These are phyloP conservation scores for Fusarium succisae DNA, from an alignment of 2,329 filamentous ascomycete species.

Conservation along the genomic window DNA sequence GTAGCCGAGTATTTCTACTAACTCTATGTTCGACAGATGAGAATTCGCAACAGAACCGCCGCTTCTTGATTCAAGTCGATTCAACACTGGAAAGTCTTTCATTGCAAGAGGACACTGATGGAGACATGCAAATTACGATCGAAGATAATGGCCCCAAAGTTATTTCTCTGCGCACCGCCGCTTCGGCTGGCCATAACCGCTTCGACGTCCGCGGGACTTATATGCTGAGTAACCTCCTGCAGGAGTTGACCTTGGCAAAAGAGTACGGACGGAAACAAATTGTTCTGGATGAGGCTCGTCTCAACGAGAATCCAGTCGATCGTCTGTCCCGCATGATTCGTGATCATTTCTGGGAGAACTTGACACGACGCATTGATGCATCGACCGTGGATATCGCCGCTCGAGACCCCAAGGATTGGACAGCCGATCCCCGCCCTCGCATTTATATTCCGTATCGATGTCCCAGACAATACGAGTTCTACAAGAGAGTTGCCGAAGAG, in stretches of 20 bases:
- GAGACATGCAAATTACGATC: slow-evolving; percentile 97
- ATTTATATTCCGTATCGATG: slow-evolving; percentile 90
- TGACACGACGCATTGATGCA: slow-evolving; percentile 90
- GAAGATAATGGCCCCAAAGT: slow-evolving; percentile 95
- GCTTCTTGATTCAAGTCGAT: slow-evolving; percentile 89
- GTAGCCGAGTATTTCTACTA: background rate
- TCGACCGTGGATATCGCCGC: slow-evolving; percentile 88
- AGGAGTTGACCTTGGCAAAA: slow-evolving; percentile 92
- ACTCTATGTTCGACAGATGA: slow-evolving; percentile 68
- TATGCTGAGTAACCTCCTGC: slow-evolving; percentile 94
- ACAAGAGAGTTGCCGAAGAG: slow-evolving; percentile 79
- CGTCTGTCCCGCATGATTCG: slow-evolving; percentile 86
- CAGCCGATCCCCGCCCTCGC: slow-evolving; percentile 83
- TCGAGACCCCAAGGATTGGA: slow-evolving; percentile 95
- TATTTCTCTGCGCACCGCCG: slow-evolving; percentile 83
- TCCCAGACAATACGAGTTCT: slow-evolving; percentile 90
- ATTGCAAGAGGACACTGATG: slow-evolving; percentile 89
- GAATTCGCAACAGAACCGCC: slow-evolving; percentile 70
- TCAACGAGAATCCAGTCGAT: slow-evolving; percentile 95
- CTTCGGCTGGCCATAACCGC: slow-evolving; percentile 84
- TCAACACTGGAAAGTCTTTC: slow-evolving; percentile 81
- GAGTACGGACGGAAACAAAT: slow-evolving; percentile 90
- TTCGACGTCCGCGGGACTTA: slow-evolving; percentile 96
- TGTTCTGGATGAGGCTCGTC: slow-evolving; percentile 86
- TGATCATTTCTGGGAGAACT: slow-evolving; percentile 89